Base-by-base conservation (phyloP, 2,329 filamentous ascomycete species). In the Monosporascus sp. region DNA sequence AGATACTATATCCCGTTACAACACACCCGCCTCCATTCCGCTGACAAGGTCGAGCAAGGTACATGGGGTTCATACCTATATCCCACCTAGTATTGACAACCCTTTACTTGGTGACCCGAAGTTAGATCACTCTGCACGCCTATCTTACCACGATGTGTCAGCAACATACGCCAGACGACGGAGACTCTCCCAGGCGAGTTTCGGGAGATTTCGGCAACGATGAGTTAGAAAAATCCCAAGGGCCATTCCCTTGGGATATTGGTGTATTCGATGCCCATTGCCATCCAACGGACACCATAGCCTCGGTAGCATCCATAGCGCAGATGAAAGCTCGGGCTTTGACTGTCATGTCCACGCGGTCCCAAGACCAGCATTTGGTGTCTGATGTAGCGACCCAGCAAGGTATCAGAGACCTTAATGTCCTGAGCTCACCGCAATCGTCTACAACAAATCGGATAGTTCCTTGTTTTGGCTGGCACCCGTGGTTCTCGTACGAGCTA, bases 391-490 rank as follows among this genome's bases (percentile, higher is more conserved):
- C 87, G 31, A 72, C 76, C 4, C 64, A 73, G 16, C 76, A 84
- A 61, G 80, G 81, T 37, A 65, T 87, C 48, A 65, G 63, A 26
- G 62, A 66, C 55, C 58, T 54, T 37, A 52, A 61, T 11, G 53
- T 52, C 45, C 26, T 69, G 20, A 47, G 51, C 36, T 49, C 59
- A 47, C 57, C 26, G 7, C n/a, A 45, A 31, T 37, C 49, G 48
- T 52, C 57, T 24, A 51, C 46, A 16, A 50, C 59, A 51, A 71
- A 75, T 54, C 76, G 75, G 55, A 67, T 86, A 24, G 62, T 93
- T 3, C 87, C 90, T 0, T 84, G 85, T n/a, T 93, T 92, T 70
- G 90, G 90, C 20, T 92, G 89, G 88, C 90, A 94, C 66, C 90
- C 90, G 1, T 94, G 90, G 90, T 93, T 92, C 69, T 87, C 88